Evolutionary conservation across 2,329 filamentous ascomycete species (phyloP).

Genomic region (Xylaria sp.): DNA sequence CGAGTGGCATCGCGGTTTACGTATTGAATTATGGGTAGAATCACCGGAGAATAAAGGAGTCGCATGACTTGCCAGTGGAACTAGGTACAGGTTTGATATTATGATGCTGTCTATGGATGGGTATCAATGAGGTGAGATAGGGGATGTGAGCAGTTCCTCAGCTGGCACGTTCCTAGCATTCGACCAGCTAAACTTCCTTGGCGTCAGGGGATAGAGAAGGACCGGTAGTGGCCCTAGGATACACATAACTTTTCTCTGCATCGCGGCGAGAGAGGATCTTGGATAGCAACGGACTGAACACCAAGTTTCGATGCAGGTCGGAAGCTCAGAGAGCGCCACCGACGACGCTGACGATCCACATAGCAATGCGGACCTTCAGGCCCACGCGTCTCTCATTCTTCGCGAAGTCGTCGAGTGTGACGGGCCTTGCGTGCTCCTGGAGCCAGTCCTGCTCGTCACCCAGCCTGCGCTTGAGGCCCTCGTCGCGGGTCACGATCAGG

Average conservation of each 20-base stretch:
- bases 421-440: constrained; percentile 69
- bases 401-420: constrained; percentile 78
- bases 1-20: constrained; percentile 5
- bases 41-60: constrained; percentile 1
- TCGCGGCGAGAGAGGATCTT: constrained; percentile 7
- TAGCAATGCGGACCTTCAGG: constrained; percentile 81
- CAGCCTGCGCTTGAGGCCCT: constrained; percentile 70
- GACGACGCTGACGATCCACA: constrained; percentile 88
- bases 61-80: neutral
- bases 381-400: constrained; percentile 82
- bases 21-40: neutral
- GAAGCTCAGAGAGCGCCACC: constrained; percentile 76
- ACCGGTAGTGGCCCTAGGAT: neutral
- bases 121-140: constrained; percentile 30
- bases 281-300: neutral
- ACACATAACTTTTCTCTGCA: constrained; percentile 1
- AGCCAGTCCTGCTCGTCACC: constrained; percentile 80
- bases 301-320: neutral
- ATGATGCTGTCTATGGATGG: constrained; percentile 19
- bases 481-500: constrained; percentile 79
- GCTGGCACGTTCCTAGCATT: neutral
- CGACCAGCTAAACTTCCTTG: neutral
- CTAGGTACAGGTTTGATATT: constrained; percentile 1
- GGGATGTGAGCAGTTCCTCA: constrained; percentile 27
- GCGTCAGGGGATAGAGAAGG: neutral